Evolutionary conservation across 1,284 basidiomycete species (phyloP).

Genomic region (Ceratobasidium sp.): DNA sequence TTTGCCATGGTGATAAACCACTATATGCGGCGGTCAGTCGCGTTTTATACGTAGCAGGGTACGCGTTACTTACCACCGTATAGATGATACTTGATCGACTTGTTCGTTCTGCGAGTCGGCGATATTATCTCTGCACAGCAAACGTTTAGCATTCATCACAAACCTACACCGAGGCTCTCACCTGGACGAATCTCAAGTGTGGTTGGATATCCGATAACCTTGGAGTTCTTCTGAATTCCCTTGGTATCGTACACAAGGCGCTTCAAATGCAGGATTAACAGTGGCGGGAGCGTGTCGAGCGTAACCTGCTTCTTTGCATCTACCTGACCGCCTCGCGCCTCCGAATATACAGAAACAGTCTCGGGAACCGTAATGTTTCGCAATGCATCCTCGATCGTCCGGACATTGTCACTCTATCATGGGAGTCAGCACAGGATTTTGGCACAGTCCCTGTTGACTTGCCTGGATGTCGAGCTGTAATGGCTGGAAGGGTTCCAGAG

Average conservation of each 20-base stretch:
- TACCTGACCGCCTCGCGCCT: constrained; percentile 63
- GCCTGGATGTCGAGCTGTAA: constrained; percentile 90
- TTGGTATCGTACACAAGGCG: constrained; percentile 86
- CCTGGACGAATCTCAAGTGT: constrained; percentile 78
- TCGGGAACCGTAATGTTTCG: constrained; percentile 82
- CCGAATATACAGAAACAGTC: constrained; percentile 74
- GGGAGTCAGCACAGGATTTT: background rate
- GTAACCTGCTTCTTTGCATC: constrained; percentile 90
- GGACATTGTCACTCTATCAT: constrained; percentile 70
- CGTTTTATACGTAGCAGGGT: background rate
- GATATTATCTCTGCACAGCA: constrained; percentile 68
- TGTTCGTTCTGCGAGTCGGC: constrained; percentile 57
- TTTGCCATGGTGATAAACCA: constrained; percentile 92
- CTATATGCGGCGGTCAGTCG: constrained; percentile 50
- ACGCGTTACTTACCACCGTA: constrained; percentile 76
- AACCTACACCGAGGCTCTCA: constrained; percentile 50
- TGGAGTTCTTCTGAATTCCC: constrained; percentile 85
- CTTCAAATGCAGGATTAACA: constrained; percentile 92
- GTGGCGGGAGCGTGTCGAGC: constrained; percentile 84
- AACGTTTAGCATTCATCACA: constrained; percentile 40
- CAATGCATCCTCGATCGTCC: constrained; percentile 85
- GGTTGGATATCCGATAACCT: constrained; percentile 79
- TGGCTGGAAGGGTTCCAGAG: constrained; percentile 92
- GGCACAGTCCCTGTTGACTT: constrained; percentile 38
- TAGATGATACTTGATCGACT: constrained; percentile 74